These are phyloP conservation scores for Paraconiothyrium brasiliense DNA, from an alignment of 2,329 filamentous ascomycete species.

Conservation along the genomic window DNA sequence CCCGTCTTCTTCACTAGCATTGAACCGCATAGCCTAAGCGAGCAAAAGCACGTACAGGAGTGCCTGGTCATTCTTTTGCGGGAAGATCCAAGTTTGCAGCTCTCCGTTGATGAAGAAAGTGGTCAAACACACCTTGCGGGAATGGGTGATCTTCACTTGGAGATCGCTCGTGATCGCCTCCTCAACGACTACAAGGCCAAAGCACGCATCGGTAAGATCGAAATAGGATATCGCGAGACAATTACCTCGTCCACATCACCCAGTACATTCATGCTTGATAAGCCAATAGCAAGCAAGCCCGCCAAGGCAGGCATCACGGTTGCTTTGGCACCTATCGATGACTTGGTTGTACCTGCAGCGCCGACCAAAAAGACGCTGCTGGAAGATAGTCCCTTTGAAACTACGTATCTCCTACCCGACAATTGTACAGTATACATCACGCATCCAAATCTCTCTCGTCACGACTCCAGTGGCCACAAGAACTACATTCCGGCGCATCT, in stretches of 20 bases:
- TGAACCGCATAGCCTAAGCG: slow-evolving; percentile 79
- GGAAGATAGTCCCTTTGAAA: slow-evolving; percentile 39
- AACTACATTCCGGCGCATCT: slow-evolving; percentile 65
- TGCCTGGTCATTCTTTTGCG: slow-evolving; percentile 80
- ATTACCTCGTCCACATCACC: slow-evolving; percentile 67
- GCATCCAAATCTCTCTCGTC: slow-evolving; percentile 60
- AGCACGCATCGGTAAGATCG: slow-evolving; percentile 85
- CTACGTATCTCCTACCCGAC: slow-evolving; percentile 57
- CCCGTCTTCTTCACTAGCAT: slow-evolving; percentile 97
- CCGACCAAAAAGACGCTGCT: slow-evolving; percentile 36
- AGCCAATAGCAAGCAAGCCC: slow-evolving; percentile 79
- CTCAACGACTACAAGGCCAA: slow-evolving; percentile 89
- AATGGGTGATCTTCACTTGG: slow-evolving; percentile 95
- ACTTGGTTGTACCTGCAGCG: slow-evolving; percentile 19
- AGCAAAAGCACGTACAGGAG: slow-evolving; percentile 81
- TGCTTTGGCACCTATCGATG: slow-evolving; percentile 68
- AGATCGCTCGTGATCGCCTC: slow-evolving; percentile 88
- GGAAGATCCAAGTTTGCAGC: slow-evolving; percentile 91
- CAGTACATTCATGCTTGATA: slow-evolving; percentile 75
- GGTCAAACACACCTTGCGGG: slow-evolving; percentile 93
- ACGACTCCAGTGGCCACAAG: slow-evolving; percentile 42
- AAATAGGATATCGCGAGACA: slow-evolving; percentile 94
- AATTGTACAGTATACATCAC: slow-evolving; percentile 74
- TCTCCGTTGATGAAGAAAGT: slow-evolving; percentile 85
- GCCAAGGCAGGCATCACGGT: slow-evolving; percentile 81